phyloP scores from a whole-genome alignment of 2,329 filamentous ascomycete genomes.

The Escovopsis weberi region DNA sequence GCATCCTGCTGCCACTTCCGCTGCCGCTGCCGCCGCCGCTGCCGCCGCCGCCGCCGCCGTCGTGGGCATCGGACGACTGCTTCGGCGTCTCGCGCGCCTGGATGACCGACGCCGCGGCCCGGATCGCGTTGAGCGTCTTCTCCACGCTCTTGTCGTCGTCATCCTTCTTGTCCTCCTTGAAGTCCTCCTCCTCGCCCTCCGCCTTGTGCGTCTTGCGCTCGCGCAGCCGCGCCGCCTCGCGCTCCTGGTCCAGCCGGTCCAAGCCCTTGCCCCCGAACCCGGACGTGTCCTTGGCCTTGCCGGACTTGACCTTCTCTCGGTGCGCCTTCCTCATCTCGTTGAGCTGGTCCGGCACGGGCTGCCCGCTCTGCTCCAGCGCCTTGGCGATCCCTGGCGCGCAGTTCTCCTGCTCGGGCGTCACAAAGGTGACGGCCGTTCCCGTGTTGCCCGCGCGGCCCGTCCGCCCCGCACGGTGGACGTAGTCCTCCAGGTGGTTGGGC shows the following conservation, averaged over 20 bases:
- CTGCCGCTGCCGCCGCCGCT: not conserved
- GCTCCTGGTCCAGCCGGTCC: constrained; percentile 79
- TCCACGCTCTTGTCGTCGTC: constrained; percentile 56
- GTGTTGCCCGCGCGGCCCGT: constrained; percentile 91
- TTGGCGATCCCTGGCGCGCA: constrained; percentile 81
- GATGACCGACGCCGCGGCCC: constrained; percentile 44
- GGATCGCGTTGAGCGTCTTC: constrained; percentile 50
- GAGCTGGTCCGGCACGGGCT: constrained; percentile 59
- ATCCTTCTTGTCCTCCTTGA: constrained; percentile 63
- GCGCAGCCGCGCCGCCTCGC: constrained; percentile 71
- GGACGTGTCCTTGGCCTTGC: constrained; percentile 76
- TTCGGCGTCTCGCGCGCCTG: constrained; percentile 37
- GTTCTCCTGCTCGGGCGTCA: constrained; percentile 83
- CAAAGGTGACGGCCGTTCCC: constrained; percentile 86
- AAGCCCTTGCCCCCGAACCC: constrained; percentile 94
- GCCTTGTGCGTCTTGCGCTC: constrained; percentile 85
- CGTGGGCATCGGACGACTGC: constrained; percentile 13
- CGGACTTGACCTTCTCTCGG: constrained; percentile 79
- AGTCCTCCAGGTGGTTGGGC: constrained; percentile 90
- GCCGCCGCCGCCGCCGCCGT: not conserved
- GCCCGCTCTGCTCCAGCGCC: constrained; percentile 82
- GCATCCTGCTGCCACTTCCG: not conserved
- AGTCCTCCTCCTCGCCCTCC: constrained; percentile 70
- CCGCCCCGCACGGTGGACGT: constrained; percentile 85
- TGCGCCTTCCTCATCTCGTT: constrained; percentile 57